phyloP scores from a whole-genome alignment of 2,329 filamentous ascomycete species.

The Phyllosticta citriasiana region DNA sequence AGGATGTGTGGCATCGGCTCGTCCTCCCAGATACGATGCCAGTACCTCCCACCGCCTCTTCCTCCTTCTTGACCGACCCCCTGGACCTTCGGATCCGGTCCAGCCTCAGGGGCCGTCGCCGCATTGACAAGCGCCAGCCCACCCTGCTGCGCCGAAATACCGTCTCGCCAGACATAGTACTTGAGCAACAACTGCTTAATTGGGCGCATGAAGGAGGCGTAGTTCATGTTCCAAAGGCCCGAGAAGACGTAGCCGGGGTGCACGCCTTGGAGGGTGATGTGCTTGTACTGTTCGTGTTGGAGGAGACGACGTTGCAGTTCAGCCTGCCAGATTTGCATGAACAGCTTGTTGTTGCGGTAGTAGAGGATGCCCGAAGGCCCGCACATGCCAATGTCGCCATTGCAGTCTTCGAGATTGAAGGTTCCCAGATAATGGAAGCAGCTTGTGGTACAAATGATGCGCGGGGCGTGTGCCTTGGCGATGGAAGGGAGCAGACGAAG shows the following conservation, averaged over 20 bases:
- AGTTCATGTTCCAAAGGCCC: slow-evolving; percentile 23
- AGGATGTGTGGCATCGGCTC: slow-evolving; percentile 18
- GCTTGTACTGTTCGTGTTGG: slow-evolving; percentile 14
- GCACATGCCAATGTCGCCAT: slow-evolving; percentile 11
- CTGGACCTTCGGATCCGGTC: slow-evolving; percentile 12
- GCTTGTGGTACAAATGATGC: slow-evolving; percentile 23
- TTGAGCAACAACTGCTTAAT: slow-evolving; percentile 6
- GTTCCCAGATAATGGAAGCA: slow-evolving; percentile 20
- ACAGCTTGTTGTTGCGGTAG: slow-evolving; percentile 26
- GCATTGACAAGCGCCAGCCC: slow-evolving; percentile 16
- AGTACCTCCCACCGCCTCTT: slow-evolving; percentile 16
- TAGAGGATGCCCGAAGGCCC: slow-evolving; percentile 9
- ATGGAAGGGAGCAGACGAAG: slow-evolving; percentile 16
- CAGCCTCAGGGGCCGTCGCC: slow-evolving; percentile 14
- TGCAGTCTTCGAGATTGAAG: slow-evolving; percentile 19
- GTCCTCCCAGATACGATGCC: slow-evolving; percentile 18
- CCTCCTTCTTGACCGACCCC: slow-evolving; percentile 11
- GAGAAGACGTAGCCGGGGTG: slow-evolving; percentile 24
- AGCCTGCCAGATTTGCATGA: slow-evolving; percentile 24
- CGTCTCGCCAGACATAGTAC: slow-evolving; percentile 11
- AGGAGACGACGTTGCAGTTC: slow-evolving; percentile 21
- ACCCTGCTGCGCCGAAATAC: slow-evolving; percentile 17
- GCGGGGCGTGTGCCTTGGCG: slow-evolving; percentile 15
- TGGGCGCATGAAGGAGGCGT: slow-evolving; percentile 1
- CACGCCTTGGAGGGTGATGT: slow-evolving; percentile 23